Evolutionary conservation across 129 eudicot species (phyloP).

Genomic region (carrot (Daucus carota)): DH1_v3.0 NC_030383.2:51810001-51810500

Average conservation of each 20-base stretch:
- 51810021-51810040: background rate
- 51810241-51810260: too few species aligned
- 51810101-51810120: slow-evolving; percentile 2
- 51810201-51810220: background rate
- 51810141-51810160: background rate
- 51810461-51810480: background rate
- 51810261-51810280: background rate
- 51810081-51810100: background rate
- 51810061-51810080: background rate
- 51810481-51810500: background rate
- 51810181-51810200: slow-evolving; percentile 4
- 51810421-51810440: slow-evolving; percentile 21
- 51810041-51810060: background rate
- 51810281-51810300: background rate
- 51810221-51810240: background rate
- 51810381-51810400: slow-evolving; percentile 52
- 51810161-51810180: slow-evolving; percentile 3
- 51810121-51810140: background rate
- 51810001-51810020: background rate
- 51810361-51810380: slow-evolving; percentile 43
- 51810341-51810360: slow-evolving; percentile 40
- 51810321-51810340: slow-evolving; percentile 34
- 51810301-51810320: slow-evolving; percentile 11
- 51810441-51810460: background rate
- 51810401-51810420: slow-evolving; percentile 44